Base-by-base conservation (phyloP, 2,329 filamentous ascomycete genomes). In the Pezicula carpinea region DNA sequence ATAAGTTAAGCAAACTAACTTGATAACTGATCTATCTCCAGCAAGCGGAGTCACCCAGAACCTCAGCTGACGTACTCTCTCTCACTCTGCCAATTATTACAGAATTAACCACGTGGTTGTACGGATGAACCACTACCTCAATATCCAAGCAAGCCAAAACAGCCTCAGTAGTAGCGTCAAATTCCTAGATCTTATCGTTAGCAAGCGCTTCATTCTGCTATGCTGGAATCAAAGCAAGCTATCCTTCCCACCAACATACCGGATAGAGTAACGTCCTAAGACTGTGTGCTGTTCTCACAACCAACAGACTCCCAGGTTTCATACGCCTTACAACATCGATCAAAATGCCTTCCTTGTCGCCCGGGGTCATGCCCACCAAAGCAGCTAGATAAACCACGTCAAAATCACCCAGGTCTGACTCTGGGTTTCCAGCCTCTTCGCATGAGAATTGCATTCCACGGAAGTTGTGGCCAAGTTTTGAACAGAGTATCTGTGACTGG, bases 351-450 rank as follows among this genome's bases (percentile, higher is more conserved):
- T 72, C 58, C 54, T 78, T 78, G 1, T 69, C 59, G 0, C 43
- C 31, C n/a, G 69, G 66, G 1, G 64, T 63, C 10, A 59, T 58
- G 0, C 75, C 74, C 0, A 77, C 75, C 0, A 78, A 57, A 1
- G 74, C 74, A 3, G 74, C 74, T 4, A 78, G 55, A 52, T 71
- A 76, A 0, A 78, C 69, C 0, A 76, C 68, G 41, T 76, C 69
- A 38, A 67, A 72, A 0, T 49, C 47, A 0, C 43, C 47, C 49
- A 74, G 44, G 18, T 50, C 45, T 4, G 38, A 18, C 6, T 48
- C 45, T 1, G 50, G 13, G 2, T 54, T 49, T 2, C 45, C 53
- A 1, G 68, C 68, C 14, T 69, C 65, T n/a, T 61, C 59, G 21
- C 62, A 65, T 2, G 57, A 41, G 46, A 73, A 73, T 2, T 53